A percentile compares a stretch with the other conserved stretches of the same genome.
Evolutionary conservation across 108 stramenopile genomes (phyloP).

Genomic region (Pseudonitzschia delicatissima): DNA sequence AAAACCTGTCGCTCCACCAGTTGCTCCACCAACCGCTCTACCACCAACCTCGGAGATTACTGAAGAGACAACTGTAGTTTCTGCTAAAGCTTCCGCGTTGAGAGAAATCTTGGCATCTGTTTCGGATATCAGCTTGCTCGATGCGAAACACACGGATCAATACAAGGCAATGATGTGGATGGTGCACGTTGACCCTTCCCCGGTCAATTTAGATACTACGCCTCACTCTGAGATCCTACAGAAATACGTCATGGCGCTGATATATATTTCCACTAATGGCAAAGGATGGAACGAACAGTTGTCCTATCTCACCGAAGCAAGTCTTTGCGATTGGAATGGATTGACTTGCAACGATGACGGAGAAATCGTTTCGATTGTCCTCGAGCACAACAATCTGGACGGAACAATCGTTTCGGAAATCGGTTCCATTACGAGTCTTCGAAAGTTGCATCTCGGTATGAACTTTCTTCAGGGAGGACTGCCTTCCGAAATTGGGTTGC

Average conservation of each 20-base stretch:
- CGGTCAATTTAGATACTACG: not conserved
- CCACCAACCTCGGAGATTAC: too few relatives aligned
- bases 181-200: not conserved
- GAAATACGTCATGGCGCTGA: slow-evolving; percentile 3
- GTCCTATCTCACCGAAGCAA: not conserved
- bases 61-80: not conserved
- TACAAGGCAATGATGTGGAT: slow-evolving; percentile 4
- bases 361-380: not conserved
- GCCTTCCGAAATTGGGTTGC: slow-evolving; percentile 10
- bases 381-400: not conserved
- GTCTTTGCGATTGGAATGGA: not conserved
- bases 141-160: not conserved
- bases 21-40: too few relatives aligned
- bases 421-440: not conserved
- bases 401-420: slow-evolving; percentile 5
- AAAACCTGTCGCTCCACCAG: too few relatives aligned
- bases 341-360: not conserved
- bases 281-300: not conserved
- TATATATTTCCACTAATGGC: slow-evolving; percentile 3
- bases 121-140: not conserved
- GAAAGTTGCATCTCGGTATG: not conserved
- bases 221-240: not conserved
- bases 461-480: not conserved
- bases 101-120: not conserved
- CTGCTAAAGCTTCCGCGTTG: not conserved